Evolutionary conservation across 2,329 filamentous ascomycete species (phyloP), one percentile per base, ranked within the genome.

Genomic region (Calonectria henricotiae): DNA sequence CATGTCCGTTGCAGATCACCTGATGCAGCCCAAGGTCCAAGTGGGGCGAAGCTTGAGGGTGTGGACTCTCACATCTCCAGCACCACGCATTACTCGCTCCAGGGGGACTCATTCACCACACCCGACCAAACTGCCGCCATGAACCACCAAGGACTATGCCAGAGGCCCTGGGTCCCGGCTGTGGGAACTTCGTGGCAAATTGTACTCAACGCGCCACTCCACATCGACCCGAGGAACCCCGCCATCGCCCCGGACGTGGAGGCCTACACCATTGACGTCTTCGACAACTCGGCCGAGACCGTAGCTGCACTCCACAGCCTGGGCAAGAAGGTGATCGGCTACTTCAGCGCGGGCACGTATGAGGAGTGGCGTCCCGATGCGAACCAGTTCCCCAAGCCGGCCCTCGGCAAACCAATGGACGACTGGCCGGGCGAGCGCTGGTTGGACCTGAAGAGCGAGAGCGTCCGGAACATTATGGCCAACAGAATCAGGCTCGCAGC

Each of bases 291-390:
- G 13, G 66, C 69, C 1, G 64, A 61, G 6, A 80, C 78, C 0
- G 76, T 91, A 65, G 85, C 90, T 67, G 82, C 90, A 6, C 89
- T 91, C 79, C 83, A 87, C 66, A 88, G 87, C 49, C 79, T 82
- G 2, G 87, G 86, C 4, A 88, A 89, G 74, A 90, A 88, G 65
- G 88, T 93, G 47, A 90, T 94, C 64, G 94, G 92, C 83, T 94
- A 94, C 81, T 94, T 94, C 82, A 92, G 89, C 46, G 91, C 90
- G 0, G 92, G 92, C 0, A 91, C 88, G 0, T 93, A 87, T 74
- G 92, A 94, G 79, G 79, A 89, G 41, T 89, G 86, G 83, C 86
- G 92, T 1, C 80, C 85, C 0, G 92, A 94, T 75, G 83, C 85
- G 12, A 75, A 75, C n/a, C 74, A 87, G 0, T 93, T 93, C 75